Conservation (phyloP, 2,329 filamentous ascomycete genomes). For the Exophiala oligosperma region DNA sequence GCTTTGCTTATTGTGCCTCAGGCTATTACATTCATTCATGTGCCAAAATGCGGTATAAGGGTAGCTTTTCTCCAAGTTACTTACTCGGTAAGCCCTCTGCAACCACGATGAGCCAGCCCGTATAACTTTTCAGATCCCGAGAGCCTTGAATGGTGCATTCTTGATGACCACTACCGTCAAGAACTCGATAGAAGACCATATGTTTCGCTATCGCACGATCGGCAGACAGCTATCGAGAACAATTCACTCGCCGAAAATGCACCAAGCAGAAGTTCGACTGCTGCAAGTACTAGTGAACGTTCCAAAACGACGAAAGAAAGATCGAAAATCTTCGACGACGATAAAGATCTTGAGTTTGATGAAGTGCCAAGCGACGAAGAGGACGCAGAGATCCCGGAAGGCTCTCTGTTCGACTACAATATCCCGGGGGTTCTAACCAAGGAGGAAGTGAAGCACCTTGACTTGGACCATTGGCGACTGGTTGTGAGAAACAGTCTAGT, state of each 20-base stretch:
- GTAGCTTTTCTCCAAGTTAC: slow-evolving; percentile 46
- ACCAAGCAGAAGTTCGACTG: background rate
- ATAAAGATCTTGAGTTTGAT: slow-evolving; percentile 31
- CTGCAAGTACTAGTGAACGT: slow-evolving; percentile 16
- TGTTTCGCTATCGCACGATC: slow-evolving; percentile 46
- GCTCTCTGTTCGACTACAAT: slow-evolving; percentile 45
- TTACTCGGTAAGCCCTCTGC: slow-evolving; percentile 43
- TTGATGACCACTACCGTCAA: slow-evolving; percentile 42
- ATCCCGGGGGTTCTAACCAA: slow-evolving; percentile 49
- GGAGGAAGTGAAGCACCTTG: slow-evolving; percentile 42
- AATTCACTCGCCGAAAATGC: background rate
- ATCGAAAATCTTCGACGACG: slow-evolving; percentile 21
- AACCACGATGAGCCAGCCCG: background rate
- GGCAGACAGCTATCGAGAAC: slow-evolving; percentile 10
- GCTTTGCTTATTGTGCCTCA: slow-evolving; percentile 24
- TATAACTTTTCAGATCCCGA: slow-evolving; percentile 42
- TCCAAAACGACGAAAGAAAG: slow-evolving; percentile 21
- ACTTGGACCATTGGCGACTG: slow-evolving; percentile 46
- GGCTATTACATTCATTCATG: slow-evolving; percentile 64
- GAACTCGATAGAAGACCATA: slow-evolving; percentile 46
- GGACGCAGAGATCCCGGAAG: slow-evolving; percentile 33
- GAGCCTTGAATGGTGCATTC: slow-evolving; percentile 44
- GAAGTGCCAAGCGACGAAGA: slow-evolving; percentile 36
- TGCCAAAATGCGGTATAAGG: slow-evolving; percentile 55
- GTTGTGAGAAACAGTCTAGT: slow-evolving; percentile 43